phyloP scores from a whole-genome alignment of 257 asterid genomes.

The Scutellaria minor region DNA sequence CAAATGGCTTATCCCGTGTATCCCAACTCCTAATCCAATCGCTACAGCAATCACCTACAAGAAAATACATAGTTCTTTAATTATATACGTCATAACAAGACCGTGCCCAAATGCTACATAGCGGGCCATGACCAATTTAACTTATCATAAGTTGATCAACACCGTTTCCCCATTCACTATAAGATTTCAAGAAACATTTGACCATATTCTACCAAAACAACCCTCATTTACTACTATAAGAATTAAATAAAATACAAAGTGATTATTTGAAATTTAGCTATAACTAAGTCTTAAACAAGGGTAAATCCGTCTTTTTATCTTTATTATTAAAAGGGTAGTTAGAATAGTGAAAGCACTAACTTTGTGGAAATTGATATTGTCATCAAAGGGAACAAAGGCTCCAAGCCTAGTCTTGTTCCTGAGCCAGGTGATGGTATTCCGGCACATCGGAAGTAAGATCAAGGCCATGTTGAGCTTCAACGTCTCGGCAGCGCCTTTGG shows the following conservation, averaged over 20 bases:
- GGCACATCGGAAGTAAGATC: conserved; percentile 73
- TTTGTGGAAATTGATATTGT: conserved; percentile 84
- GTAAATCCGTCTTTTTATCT: no score
- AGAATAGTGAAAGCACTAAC: conserved; percentile 40
- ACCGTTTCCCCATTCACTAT: no score
- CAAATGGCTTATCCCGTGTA: conserved; percentile 72
- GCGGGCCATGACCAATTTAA: no score
- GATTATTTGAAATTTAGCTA: no score
- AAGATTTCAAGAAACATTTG: no score
- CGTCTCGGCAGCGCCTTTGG: conserved; percentile 93
- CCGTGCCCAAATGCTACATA: no score
- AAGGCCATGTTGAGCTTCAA: conserved; percentile 88
- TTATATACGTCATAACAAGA: no score
- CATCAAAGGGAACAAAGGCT: conserved; percentile 76
- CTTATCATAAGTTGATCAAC: no score
- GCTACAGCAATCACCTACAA: conserved; percentile 71
- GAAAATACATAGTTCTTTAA: not conserved
- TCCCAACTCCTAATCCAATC: conserved; percentile 69
- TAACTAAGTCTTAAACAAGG: no score
- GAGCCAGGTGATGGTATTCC: conserved; percentile 90
- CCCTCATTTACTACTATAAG: no score
- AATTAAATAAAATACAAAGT: no score
- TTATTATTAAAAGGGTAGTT: not conserved
- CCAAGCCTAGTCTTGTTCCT: conserved; percentile 72
- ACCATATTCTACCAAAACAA: no score